Evolutionary conservation across 75 land plant species (phyloP), one percentile per base, ranked within the genome.

Genomic region (Sequoia sempervirens): DNA sequence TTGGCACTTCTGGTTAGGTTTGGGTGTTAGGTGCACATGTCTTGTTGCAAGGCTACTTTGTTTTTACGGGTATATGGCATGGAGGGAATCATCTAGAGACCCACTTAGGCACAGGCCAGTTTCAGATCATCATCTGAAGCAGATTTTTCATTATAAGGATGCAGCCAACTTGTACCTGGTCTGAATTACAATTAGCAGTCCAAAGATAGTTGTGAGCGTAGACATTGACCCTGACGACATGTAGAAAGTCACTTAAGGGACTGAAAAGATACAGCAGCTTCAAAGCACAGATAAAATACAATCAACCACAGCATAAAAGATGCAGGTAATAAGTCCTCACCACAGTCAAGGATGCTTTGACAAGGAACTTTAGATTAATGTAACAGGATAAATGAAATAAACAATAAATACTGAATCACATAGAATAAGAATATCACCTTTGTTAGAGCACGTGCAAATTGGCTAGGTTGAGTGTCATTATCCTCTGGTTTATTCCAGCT

Each of bases 401-500:
- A 64, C n/a, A 14, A 64, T 26, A 37, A 10, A n/a, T 15, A 3
- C 69, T n/a, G 32, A 56, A 61, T 81, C 69, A 43, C 4, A 79
- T 53, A 52, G 78, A 23, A 78, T 12, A 45, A 45, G 23, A 78
- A 45, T 3, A n/a, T 26, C 80, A 96, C 99, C 93, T 97, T 97
- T n/a, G 98, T 97, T 54, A 97, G 86, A 38, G 96, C 89, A 64
- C 90, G 86, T 64, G 98, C 99, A 89, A 96, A 97, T 80, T 92
- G 95, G 88, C 98, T 97, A 12, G 99, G 96, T 82, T 96, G 98
- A 79, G 81, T 53, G 79, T 97, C 99, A 89, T 82, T 83, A 79
- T 97, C 96, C 34, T 97, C 98, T 58, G 92, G 85, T 84, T 85
- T 91, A 85, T 90, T 97, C 99, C 99, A 97, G 58, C 84, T 85